Evolutionary conservation across 116 monocot species (phyloP), one percentile per base, ranked within the genome.

Genomic region (Zostera marina): DNA sequence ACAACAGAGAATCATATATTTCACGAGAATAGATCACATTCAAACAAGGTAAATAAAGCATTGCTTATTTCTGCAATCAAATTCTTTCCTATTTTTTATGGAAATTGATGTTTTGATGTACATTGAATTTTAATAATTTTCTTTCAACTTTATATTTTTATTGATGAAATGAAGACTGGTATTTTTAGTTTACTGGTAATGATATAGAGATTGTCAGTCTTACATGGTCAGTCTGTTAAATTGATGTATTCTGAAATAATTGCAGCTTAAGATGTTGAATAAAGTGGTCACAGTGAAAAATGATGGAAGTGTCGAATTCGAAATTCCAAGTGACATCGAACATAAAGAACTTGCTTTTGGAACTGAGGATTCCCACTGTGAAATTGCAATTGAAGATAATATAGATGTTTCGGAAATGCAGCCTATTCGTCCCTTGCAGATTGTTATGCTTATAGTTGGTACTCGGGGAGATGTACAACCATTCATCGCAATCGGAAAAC

Each of bases 401-500:
- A 4, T 68, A 47, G 85, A 82, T 9, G 39, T 42, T 38, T 58
- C 70, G 32, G 83, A 90, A 24, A 55, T 77, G 51, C 77, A 76
- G 40, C 70, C 71, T 53, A 58, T 83, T 39, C 86, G 86, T 63
- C 98, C 86, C 47, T 73, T 98, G 61, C 82, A 81, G 64, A 86
- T 98, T 61, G 98, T 81, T 52, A 98, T 98, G 68, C 98, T 98
- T 73, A 98, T 90, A 56, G 98, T 98, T 16, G 98, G 98, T 32
- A 98, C 98, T 53, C 56, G 90, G 56, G 98, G 98, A 66, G 98
- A 98, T 79, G 98, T 98, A 54, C 98, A 98, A 40, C 90, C 98
- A 47, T 98, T 98, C 81, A 70, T 90, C 81, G 90, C 98, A 65
- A 98, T 90, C 65, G 98, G 98, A 17, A 98, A 98, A 78, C 63